Evolutionary conservation across 306 rosid genomes (phyloP), one percentile per base, ranked within the genome.

Genomic region (Dryas alaskensis): DNA sequence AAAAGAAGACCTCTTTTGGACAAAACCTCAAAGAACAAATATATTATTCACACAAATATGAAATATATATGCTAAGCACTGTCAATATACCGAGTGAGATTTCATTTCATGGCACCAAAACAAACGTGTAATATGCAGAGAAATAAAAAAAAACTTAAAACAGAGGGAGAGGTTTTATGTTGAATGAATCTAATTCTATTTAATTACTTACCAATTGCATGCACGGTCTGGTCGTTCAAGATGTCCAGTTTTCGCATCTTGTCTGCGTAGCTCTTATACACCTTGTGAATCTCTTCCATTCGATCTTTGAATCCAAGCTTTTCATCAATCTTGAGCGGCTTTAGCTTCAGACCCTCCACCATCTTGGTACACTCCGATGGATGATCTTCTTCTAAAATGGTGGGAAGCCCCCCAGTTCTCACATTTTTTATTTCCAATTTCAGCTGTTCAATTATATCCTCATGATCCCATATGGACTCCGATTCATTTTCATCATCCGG

Each of bases 141-240:
- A 52, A 12, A 25, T 55, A 48, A 48, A 14, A 27, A 43, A 68
- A 77, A 75, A 22, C 22, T 11, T 8, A 7, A 44, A 22, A 71
- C 25, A 42, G 6, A 22, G 42, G 4, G 49, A 43, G 42, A 7
- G 49, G 43, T 22, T 70, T 55, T 57, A 0, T 49, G 25, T 68
- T 22, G 3, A 47, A 37, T 31, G 2, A 31, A 31, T 31, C 37
- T 1, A 1, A 31, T 31, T 31, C 1, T 1, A 31, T 31, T 31
- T 31, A 31, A 17, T n/a, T 60, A 79, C 88, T 73, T 44, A 93
- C 97, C 97, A 71, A 89, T 75, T 71, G 89, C 89, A 88, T 93
- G 96, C 97, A 93, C 84, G 82, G 90, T 79, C 82, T 91, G 97
- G 81, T 74, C 80, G 79, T 93, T 93, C 85, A 93, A 66, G 72